Conservation (phyloP, 164 flowering plant species). For the Magnolia officinalis region DNA sequence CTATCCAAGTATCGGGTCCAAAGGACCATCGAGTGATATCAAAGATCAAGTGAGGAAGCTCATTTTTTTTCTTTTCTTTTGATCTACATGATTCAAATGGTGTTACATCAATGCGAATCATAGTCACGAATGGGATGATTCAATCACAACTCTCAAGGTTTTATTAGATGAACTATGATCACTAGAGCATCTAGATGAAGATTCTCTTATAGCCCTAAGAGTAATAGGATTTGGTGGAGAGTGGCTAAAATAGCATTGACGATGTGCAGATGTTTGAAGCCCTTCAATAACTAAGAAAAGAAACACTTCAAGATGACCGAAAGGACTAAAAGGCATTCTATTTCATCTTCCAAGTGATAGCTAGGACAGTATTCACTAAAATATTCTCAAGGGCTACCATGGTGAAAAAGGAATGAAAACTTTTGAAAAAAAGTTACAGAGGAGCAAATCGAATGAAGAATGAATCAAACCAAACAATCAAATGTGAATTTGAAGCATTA, state of each 20-base stretch:
- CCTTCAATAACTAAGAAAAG: not conserved
- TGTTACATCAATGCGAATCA: no score
- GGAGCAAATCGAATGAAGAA: not conserved
- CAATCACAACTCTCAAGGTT: not conserved
- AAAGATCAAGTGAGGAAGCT: no score
- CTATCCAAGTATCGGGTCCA: no score
- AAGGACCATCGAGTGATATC: no score
- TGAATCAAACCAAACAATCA: not conserved
- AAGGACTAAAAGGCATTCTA: not conserved
- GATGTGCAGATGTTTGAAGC: not conserved
- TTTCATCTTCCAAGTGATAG: not conserved
- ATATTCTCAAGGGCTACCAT: not conserved
- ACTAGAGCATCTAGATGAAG: slow-evolving; percentile 4
- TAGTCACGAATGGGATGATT: not conserved
- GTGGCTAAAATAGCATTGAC: not conserved
- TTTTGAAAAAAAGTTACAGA: slow-evolving; percentile 6
- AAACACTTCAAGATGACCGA: not conserved
- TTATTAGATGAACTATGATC: not conserved
- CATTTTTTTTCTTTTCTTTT: no score
- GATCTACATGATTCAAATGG: no score
- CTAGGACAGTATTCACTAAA: not conserved
- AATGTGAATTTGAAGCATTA: not conserved
- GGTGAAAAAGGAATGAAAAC: slow-evolving; percentile 3
- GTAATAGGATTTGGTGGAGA: not conserved
- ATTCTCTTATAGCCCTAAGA: not conserved